Evolutionary conservation across 495 filamentous ascomycete genomes (phyloP).

Genomic region (Cairneyella variabilis): DNA sequence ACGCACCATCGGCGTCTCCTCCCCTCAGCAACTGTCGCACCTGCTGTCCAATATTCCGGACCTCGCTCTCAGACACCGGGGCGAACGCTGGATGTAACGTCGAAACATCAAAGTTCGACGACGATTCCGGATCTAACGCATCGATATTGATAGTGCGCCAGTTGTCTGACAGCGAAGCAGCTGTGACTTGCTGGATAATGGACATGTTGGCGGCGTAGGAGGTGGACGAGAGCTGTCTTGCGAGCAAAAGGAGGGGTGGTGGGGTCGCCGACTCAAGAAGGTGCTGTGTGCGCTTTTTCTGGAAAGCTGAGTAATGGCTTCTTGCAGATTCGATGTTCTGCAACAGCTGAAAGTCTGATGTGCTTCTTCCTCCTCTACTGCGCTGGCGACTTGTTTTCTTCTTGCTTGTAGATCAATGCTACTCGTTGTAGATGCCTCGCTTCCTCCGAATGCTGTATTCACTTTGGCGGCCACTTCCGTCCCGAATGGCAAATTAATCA

Average conservation of each 20-base stretch:
- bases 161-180: slow-evolving; percentile 49
- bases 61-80: slow-evolving; percentile 64
- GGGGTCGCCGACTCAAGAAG: background rate
- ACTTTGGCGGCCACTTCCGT: too few species aligned
- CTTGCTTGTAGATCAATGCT: too few species aligned
- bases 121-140: slow-evolving; percentile 79
- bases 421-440: too few species aligned
- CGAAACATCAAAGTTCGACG: slow-evolving; percentile 79
- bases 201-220: slow-evolving; percentile 37
- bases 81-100: slow-evolving; percentile 70
- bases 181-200: slow-evolving; percentile 52
- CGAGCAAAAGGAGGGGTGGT: too few species aligned
- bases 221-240: background rate
- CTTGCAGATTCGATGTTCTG: background rate
- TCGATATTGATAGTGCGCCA: slow-evolving; percentile 97
- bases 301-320: background rate
- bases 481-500: too few species aligned
- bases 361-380: too few species aligned
- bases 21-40: slow-evolving; percentile 80
- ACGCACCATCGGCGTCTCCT: slow-evolving; percentile 79
- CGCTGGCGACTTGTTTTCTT: too few species aligned
- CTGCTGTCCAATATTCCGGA: slow-evolving; percentile 68
- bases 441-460: too few species aligned
- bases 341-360: too few species aligned
- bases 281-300: too few species aligned